Base-by-base conservation (phyloP, 2,329 filamentous ascomycete genomes). In the Corniculantispora saksenae region DNA sequence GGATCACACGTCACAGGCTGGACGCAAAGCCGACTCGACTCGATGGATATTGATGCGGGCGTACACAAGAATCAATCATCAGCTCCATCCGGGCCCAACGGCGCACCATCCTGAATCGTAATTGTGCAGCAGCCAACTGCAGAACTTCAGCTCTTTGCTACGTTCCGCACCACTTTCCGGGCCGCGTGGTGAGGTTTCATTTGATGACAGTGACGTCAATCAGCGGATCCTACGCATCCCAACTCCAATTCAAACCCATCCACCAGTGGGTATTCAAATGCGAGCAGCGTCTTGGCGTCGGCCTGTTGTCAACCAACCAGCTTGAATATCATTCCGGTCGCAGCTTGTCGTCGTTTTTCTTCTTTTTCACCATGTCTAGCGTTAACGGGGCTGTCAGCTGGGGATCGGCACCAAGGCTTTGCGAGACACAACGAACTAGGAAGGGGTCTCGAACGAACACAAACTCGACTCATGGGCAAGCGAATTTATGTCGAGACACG, bases 191-290 rank as follows among this genome's bases (percentile, higher is more conserved):
- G 35, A 32, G 48, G 59, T 53, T 61, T 13, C 59, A 61, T 61
- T 53, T 61, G 35, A 61, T 35, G 47, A 61, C 59, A 19, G 13
- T 62, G 60, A 62, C 60, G 60, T 62, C 60, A 61, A 61, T 15
- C 47, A 38, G 60, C 60, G 51, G 59, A 54, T 61, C 59, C 35
- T 29, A 21, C 35, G 32, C 47, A n/a, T 8, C 32, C 47, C n/a
- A 35, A 51, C 17, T 53, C 17, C 32, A 43, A 40, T 40, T 19
- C 3, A 48, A 38, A 19, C 21, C 35, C 35, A 43, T 57, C 23
- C 23, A 23, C 35, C 27, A 27, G 59, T 61, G 59, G 59, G 59
- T 43, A 61, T 53, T 3, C 19, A 23, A 61, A 51, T 51, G 57
- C 29, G 21, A 43, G 48, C 32, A 23, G 48, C 47, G 32, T 53